Evolutionary conservation across 495 filamentous ascomycete species (phyloP), one percentile per base, ranked within the genome.

Genomic region (Hypoxylon crocopeplum): DNA sequence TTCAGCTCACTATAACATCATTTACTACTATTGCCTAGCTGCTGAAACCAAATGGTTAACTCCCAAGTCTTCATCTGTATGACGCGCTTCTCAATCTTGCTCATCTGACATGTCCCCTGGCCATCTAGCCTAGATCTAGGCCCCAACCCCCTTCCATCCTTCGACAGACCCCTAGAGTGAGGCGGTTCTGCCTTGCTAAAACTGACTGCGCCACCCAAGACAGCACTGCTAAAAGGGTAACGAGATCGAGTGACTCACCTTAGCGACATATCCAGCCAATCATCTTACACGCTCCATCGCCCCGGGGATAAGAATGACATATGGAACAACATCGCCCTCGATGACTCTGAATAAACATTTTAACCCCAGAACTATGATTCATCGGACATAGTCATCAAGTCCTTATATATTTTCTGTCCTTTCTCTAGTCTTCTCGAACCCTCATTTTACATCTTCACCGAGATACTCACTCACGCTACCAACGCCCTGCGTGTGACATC

Each of bases 261-360:
- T 42, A 33, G 12, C 25, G 19, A 29, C 17, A 16, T 4, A 40
- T 54, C 44, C 22, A 44, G 19, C 60, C 60, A 64, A 64, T 64
- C 60, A 17, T 64, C 54, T 64, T 64, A 64, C 60, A 64, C 54
- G 60, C 48, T 21, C 54, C 30, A 19, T 7, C n/a, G 3, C 47
- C 17, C 33, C 6, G 36, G 36, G 48, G 22, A 15, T 11, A 13
- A 7, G 32, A 3, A 34, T 34, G 32, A 34, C 32, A 34, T 34
- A 38, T 19, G 29, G 2, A 17, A 17, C 41, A 15, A 34, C 32
- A 45, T 46, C 13, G 20, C 21, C n/a, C 21, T 38, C 45, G 55
- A 59, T 59, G 61, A 64, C 55, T 59, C 54, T 16, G 6, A 20
- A 27, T 34, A 21, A 15, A 3, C 12, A 40, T 15, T 44, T 42